A percentile compares a stretch with the other conserved stretches of the same genome.
These are phyloP conservation scores for Phytophthora hibernalis DNA, from an alignment of 352 stramenopile species.

Conservation along the genomic window DNA sequence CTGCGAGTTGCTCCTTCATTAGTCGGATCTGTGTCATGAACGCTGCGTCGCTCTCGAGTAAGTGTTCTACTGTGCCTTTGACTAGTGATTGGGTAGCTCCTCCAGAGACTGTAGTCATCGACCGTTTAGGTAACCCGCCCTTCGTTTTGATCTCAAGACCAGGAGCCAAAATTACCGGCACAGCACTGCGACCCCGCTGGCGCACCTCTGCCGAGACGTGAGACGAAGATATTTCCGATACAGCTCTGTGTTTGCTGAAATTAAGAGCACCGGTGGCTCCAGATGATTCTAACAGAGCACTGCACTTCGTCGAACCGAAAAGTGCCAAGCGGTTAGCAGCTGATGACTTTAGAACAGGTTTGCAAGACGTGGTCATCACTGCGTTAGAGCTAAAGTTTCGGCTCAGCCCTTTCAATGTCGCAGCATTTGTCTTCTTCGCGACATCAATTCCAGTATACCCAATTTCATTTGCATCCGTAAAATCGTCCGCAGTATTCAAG, in stretches of 20 bases:
- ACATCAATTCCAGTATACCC: background rate
- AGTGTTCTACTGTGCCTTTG: constrained; percentile 66
- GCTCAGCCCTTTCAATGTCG: constrained; percentile 31
- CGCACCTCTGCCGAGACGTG: constrained; percentile 1
- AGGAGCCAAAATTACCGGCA: background rate
- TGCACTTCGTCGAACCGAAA: constrained; percentile 37
- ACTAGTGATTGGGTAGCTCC: constrained; percentile 1
- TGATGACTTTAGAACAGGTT: constrained; percentile 33
- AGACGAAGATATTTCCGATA: constrained; percentile 1
- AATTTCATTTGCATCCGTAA: background rate
- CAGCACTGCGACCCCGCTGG: constrained; percentile 18
- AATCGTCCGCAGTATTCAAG: constrained; percentile 1
- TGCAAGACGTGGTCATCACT: constrained; percentile 19
- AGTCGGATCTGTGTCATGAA: constrained; percentile 67
- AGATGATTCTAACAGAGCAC: constrained; percentile 22
- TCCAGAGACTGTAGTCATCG: background rate
- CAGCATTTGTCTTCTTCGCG: constrained; percentile 28
- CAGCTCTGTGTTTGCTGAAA: constrained; percentile 15
- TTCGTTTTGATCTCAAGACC: constrained; percentile 9
- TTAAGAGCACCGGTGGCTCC: background rate
- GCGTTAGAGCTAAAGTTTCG: constrained; percentile 27
- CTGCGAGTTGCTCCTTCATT: constrained; percentile 64
- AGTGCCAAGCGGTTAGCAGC: constrained; percentile 29
- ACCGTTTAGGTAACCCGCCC: constrained; percentile 18
- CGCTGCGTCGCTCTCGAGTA: constrained; percentile 70